phyloP scores from a whole-genome alignment of 192 early-diverging fungal genomes.

The Podila epicladia region DNA sequence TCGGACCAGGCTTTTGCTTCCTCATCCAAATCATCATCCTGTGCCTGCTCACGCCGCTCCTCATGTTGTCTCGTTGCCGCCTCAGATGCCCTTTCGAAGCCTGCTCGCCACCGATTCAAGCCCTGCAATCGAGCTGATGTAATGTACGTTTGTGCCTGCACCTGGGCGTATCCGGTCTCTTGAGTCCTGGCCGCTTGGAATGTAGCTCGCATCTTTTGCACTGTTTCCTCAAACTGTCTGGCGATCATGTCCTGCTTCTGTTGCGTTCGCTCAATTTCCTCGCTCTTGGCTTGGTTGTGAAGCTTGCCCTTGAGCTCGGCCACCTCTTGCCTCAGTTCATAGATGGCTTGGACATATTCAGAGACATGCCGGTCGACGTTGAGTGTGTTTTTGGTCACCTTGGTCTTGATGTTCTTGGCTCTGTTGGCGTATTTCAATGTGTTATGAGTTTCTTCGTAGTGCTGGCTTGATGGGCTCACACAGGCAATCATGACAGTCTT shows the following conservation, averaged over 20 bases:
- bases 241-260: slow-evolving; percentile 15
- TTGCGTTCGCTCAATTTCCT: slow-evolving; percentile 22
- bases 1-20: not conserved
- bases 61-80: slow-evolving; percentile 15
- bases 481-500: slow-evolving; percentile 97
- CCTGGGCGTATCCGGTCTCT: slow-evolving; percentile 34
- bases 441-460: slow-evolving; percentile 92
- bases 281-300: slow-evolving; percentile 19
- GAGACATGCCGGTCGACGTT: slow-evolving; percentile 68
- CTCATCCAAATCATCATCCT: not conserved
- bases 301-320: slow-evolving; percentile 59
- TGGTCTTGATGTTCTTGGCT: slow-evolving; percentile 96
- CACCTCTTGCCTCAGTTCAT: slow-evolving; percentile 69
- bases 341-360: slow-evolving; percentile 68
- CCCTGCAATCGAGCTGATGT: slow-evolving; percentile 19
- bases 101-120: slow-evolving; percentile 26
- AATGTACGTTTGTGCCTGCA: slow-evolving; percentile 31
- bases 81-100: slow-evolving; percentile 26
- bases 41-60: slow-evolving; percentile 9
- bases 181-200: slow-evolving; percentile 30
- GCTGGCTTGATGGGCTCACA: slow-evolving; percentile 84
- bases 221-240: slow-evolving; percentile 26
- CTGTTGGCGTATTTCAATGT: slow-evolving; percentile 98
- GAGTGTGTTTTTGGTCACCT: slow-evolving; percentile 75
- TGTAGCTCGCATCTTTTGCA: slow-evolving; percentile 40